These are phyloP conservation scores for Gryganskiella cystojenkinii DNA, from an alignment of 192 early-diverging fungal genomes.

Conservation along the genomic window DNA sequence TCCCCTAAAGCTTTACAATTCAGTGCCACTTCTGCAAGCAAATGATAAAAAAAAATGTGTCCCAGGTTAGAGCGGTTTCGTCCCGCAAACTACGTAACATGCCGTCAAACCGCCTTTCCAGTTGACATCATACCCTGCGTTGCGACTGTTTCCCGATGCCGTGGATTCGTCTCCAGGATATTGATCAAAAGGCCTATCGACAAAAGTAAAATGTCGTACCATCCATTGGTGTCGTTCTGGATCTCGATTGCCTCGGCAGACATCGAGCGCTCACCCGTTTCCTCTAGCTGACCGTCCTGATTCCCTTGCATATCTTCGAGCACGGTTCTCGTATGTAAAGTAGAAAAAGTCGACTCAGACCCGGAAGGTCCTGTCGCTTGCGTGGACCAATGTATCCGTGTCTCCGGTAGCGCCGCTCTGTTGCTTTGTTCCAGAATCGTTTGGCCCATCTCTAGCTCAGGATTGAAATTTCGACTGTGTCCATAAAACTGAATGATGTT, in stretches of 20 bases:
- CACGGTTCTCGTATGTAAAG: too few relatives aligned
- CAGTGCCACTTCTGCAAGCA: conserved; percentile 27
- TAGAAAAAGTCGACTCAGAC: too few relatives aligned
- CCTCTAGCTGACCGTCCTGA: background rate
- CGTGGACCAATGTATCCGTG: background rate
- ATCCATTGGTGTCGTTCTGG: conserved; percentile 33
- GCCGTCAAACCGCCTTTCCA: too few relatives aligned
- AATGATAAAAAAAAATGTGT: background rate
- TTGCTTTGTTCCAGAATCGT: background rate
- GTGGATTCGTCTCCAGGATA: conserved; percentile 29
- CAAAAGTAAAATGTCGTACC: conserved; percentile 42
- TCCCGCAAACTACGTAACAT: background rate
- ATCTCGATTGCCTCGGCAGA: background rate
- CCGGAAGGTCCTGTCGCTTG: background rate
- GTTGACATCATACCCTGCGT: conserved; percentile 10
- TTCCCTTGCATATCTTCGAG: background rate
- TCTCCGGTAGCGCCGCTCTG: too few relatives aligned
- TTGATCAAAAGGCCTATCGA: conserved; percentile 48
- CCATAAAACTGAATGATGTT: conserved; percentile 44
- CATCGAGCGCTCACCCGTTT: background rate
- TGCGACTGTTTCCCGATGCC: conserved; percentile 17
- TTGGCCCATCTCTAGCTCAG: background rate
- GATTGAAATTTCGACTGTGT: conserved; percentile 24
- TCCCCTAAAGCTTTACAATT: conserved; percentile 34
- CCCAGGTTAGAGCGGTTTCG: background rate